Evolutionary conservation across 345 rosid species (phyloP), one percentile per base, ranked within the genome.

Genomic region (Raphanus sativus): DNA sequence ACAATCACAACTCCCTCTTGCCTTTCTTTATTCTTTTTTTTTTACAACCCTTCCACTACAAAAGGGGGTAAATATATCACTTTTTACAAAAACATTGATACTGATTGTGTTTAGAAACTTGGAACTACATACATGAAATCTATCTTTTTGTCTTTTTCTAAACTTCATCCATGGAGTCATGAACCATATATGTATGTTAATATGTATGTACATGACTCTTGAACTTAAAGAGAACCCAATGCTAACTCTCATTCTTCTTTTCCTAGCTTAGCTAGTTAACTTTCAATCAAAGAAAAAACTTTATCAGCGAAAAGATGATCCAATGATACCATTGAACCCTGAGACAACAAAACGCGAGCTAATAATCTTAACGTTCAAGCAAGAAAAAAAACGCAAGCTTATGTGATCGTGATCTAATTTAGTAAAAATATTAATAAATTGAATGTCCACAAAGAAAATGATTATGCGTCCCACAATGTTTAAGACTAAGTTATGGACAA

Each of bases 61-160:
- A 55, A 17, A 55, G n/a, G 8, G 55, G 55, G 16, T 55, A 28
- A 8, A 55, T 3, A 55, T 54, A 17, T 55, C 60, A 54, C 26
- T 16, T 55, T 28, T 29, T 61, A 29, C 32, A 32, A 61, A 61
- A 29, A 61, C 34, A 26, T 58, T 67, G 42, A 67, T 29, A 29
- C 45, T 5, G 32, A 66, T 36, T 67, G 60, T 15, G 24, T 17
- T 29, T 59, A 16, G 30, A 58, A 26, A 65, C 12, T 24, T 55
- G 25, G 59, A 52, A 52, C 16, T 7, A 13, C 48, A 29, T 29
- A 2, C 70, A 75, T 45, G 67, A 40, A 30, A 65, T 54, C 65
- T 6, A 2, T 56, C 45, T 67, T 38, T 66, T 75, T 58, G 73
- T 67, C 73, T 71, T 67, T 75, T 59, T 59, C 7, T 16, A 11